Conservation (phyloP, 306 rosid genomes). For the Macrotyloma uniflorum region DNA sequence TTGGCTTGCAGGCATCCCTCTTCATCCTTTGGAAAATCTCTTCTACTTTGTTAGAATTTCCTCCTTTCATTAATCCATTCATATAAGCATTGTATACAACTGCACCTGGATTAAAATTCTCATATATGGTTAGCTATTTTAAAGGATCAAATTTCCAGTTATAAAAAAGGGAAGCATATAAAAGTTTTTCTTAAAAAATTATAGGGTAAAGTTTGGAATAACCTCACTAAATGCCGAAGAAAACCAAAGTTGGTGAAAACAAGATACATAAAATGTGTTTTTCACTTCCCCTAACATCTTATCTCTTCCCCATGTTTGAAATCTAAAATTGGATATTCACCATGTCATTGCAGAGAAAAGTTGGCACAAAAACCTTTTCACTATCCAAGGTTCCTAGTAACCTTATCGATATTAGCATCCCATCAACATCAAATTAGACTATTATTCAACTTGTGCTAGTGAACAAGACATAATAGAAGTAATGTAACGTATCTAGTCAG, state of each 20-base stretch:
- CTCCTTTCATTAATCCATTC: conserved; percentile 79
- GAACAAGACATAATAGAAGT: not conserved
- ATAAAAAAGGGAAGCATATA: not conserved
- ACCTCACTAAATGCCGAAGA: not conserved
- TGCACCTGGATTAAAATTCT: conserved; percentile 59
- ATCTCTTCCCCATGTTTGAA: not conserved
- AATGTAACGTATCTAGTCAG: not conserved
- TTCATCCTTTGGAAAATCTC: conserved; percentile 87
- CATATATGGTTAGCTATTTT: conserved; percentile 30
- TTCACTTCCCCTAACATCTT: not conserved
- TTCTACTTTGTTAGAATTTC: conserved; percentile 69
- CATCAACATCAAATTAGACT: not conserved
- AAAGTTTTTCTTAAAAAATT: not conserved
- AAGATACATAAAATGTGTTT: not conserved
- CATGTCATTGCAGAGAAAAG: conserved; percentile 3
- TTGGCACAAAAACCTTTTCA: not conserved
- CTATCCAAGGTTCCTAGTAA: not conserved
- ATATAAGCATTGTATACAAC: conserved; percentile 82
- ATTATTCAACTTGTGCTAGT: not conserved
- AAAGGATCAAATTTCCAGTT: conserved; percentile 17
- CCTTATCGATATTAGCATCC: not conserved
- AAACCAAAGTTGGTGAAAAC: not conserved
- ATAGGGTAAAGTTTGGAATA: not conserved
- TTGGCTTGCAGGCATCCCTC: conserved; percentile 70
- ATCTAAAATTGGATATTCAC: not conserved